Percentiles rank a stretch among this genome's conserved stretches.
These are phyloP conservation scores for Aspergillus pseudonomiae DNA, from an alignment of 2,329 filamentous ascomycete species.

Conservation along the genomic window DNA sequence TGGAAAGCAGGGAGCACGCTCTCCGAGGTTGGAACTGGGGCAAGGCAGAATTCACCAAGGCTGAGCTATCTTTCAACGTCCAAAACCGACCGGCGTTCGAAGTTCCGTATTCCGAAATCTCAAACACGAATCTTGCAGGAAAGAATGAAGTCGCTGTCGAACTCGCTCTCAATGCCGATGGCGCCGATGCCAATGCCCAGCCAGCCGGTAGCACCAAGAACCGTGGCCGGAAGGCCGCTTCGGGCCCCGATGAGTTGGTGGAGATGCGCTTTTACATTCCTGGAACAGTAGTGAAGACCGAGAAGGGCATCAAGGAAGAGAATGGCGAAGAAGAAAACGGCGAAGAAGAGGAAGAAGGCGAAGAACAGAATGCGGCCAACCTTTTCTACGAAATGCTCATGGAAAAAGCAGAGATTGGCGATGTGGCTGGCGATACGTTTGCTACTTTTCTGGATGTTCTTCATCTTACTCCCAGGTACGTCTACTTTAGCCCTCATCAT, in stretches of 20 bases:
- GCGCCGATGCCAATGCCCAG: slow-evolving; percentile 72
- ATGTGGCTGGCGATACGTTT: slow-evolving; percentile 97
- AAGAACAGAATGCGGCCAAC: slow-evolving; percentile 93
- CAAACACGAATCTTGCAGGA: slow-evolving; percentile 94
- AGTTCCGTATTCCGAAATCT: slow-evolving; percentile 94
- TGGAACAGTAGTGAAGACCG: slow-evolving; percentile 74
- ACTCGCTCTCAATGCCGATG: slow-evolving; percentile 76
- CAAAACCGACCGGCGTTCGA: slow-evolving; percentile 96
- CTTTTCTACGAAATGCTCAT: slow-evolving; percentile 98
- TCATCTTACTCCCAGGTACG: slow-evolving; percentile 88
- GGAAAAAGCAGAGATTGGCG: slow-evolving; percentile 98
- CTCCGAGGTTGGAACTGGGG: slow-evolving; percentile 99
- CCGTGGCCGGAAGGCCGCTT: slow-evolving; percentile 86
- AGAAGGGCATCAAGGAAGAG: slow-evolving; percentile 66
- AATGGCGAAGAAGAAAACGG: slow-evolving; percentile 67
- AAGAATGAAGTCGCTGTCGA: slow-evolving; percentile 98
- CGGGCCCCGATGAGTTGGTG: slow-evolving; percentile 87
- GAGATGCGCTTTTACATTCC: slow-evolving; percentile 99
- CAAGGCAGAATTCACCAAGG: slow-evolving; percentile 94
- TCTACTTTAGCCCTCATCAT: slow-evolving; percentile 15
- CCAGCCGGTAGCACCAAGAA: slow-evolving; percentile 70
- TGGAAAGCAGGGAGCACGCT: slow-evolving; percentile 92
- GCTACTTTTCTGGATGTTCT: slow-evolving; percentile 96
- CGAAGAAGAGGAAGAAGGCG: slow-evolving; percentile 62
- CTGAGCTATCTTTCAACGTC: slow-evolving; percentile 93